These are phyloP conservation scores for Petasospora fabianii DNA, from an alignment of 1,139 yeast genomes.

Conservation along the genomic window DNA sequence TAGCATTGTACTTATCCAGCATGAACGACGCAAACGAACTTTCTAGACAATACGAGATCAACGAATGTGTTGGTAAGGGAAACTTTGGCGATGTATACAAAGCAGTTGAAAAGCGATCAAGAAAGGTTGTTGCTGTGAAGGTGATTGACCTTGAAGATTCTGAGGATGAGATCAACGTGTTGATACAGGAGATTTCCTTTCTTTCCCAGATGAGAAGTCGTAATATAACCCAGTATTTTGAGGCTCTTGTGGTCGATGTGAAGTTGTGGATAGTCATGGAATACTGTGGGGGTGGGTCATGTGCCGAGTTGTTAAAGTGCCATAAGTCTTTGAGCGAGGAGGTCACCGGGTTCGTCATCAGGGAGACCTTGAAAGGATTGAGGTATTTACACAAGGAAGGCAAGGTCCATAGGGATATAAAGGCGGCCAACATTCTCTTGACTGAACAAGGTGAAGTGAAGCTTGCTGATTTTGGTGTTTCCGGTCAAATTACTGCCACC, in stretches of 20 bases:
- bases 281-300: conserved; percentile 89
- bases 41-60: conserved; percentile 36
- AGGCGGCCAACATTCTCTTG: conserved; percentile 75
- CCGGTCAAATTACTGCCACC: conserved; percentile 70
- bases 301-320: conserved; percentile 64
- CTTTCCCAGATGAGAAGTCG: conserved; percentile 61
- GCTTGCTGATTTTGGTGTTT: conserved; percentile 84
- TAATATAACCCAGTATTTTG: conserved; percentile 60
- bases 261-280: conserved; percentile 90
- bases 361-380: conserved; percentile 61
- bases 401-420: conserved; percentile 81
- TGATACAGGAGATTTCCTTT: conserved; percentile 73
- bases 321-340: conserved; percentile 53
- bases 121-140: conserved; percentile 67
- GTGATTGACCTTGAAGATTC: conserved; percentile 72
- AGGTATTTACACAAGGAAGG: conserved; percentile 67
- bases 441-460: conserved; percentile 62
- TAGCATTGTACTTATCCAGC: no score
- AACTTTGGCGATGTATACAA: conserved; percentile 84
- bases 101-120: conserved; percentile 41
- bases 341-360: conserved; percentile 53
- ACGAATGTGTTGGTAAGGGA: conserved; percentile 73
- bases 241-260: conserved; percentile 58
- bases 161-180: conserved; percentile 64
- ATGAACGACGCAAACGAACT: conserved; percentile 29